These are phyloP conservation scores for Furculomyces boomerangus DNA, from an alignment of 371 early-diverging fungal species.

Conservation along the genomic window DNA sequence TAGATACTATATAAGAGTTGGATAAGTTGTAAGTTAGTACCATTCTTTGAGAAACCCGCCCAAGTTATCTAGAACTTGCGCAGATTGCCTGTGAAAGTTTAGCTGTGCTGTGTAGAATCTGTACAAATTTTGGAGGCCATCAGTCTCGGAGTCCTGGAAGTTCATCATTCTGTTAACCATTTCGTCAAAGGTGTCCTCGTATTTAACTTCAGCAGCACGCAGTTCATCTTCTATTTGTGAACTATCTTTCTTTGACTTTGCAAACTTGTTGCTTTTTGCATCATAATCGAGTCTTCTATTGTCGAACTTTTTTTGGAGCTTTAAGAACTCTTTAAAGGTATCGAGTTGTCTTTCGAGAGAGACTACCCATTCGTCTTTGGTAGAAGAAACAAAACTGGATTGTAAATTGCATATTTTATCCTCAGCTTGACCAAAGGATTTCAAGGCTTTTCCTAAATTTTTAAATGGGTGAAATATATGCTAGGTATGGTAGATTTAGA, in stretches of 20 bases:
- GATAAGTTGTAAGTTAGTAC: neutral
- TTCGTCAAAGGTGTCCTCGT: constrained; percentile 69
- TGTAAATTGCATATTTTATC: constrained; percentile 18
- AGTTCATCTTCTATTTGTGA: constrained; percentile 79
- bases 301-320: constrained; percentile 64
- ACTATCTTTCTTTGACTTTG: constrained; percentile 76
- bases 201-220: constrained; percentile 71
- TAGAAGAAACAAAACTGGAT: constrained; percentile 13
- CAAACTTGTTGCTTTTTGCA: constrained; percentile 64
- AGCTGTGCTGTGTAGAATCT: constrained; percentile 31
- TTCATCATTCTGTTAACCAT: constrained; percentile 40
- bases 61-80: constrained; percentile 21
- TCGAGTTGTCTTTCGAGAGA: constrained; percentile 21
- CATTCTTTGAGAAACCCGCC: constrained; percentile 8
- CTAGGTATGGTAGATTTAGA: neutral
- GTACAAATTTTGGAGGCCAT: constrained; percentile 20
- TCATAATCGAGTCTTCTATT: constrained; percentile 82
- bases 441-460: constrained; percentile 21
- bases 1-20: neutral
- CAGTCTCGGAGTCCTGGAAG: constrained; percentile 45
- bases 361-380: constrained; percentile 20
- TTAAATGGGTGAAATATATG: neutral
- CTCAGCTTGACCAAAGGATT: constrained; percentile 14
- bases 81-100: constrained; percentile 23
- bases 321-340: constrained; percentile 23